Evolutionary conservation across 768 basidiomycete species (phyloP), one percentile per base, ranked within the genome.

Genomic region (Phlebiopsis gigantea): DNA sequence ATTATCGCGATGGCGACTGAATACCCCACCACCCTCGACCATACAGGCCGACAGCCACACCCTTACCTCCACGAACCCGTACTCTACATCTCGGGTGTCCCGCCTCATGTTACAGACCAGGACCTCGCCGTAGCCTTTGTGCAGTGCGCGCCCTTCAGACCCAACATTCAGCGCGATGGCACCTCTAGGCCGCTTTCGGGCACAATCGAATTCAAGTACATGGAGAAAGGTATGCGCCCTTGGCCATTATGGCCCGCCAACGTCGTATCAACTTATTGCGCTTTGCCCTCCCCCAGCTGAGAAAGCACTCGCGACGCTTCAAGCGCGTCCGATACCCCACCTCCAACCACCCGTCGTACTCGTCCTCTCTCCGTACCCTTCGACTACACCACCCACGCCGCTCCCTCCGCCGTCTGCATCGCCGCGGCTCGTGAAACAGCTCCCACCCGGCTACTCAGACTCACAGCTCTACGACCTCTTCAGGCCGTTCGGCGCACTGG

Each of bases 61-160:
- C 91, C 91, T 29, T 92, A 90, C 73, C 81, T 93, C 62, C 87
- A 88, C 67, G 89, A 93, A 66, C 88, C 91, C 19, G 67, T 89
- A 58, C 76, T 93, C 46, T 87, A 91, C 74, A 85, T 93, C 71
- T 82, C 91, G 22, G 86, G 84, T 69, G 71, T 93, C 43, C 87
- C 92, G 4, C 72, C 83, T 31, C 83, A 79, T 71, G 79, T 91
- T 51, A 75, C 83, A 53, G 91, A 93, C 70, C 84, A 89, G 66
- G 84, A 84, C 63, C 77, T 93, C 22, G 91, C 90, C 1, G 63
- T 79, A 60, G 83, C 88, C 2, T 85, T 93, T 63, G 79, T 83
- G 61, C 73, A 77, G 61, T 92, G 88, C 67, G 87, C 85, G 22
- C 91, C 90, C 5, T 90, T 91, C 75, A 81, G 90, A 65, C 90